Evolutionary conservation across 140 eudicot genomes (phyloP).

Genomic region (Flaveria floridana): DNA sequence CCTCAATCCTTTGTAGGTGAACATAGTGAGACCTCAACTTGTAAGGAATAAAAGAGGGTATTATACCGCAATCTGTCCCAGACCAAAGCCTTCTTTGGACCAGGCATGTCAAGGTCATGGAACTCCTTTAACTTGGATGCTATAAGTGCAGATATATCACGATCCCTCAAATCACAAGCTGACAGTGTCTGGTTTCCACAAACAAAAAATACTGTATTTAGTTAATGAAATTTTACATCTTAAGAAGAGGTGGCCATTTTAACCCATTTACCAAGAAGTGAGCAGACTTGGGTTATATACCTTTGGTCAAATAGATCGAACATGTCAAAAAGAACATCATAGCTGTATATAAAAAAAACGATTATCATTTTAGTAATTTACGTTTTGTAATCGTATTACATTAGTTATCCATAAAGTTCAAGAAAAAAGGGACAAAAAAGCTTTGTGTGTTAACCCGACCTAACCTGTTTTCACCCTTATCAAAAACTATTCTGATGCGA

Average conservation of each 20-base stretch:
- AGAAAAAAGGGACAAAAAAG: not conserved
- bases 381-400: not conserved
- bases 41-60: slow-evolving; percentile 31
- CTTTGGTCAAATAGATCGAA: not conserved
- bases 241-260: too few species aligned
- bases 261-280: too few species aligned
- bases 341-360: not conserved
- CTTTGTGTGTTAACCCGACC: not conserved
- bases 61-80: slow-evolving; percentile 88
- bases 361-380: not conserved
- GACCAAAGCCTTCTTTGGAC: slow-evolving; percentile 55
- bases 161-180: slow-evolving; percentile 88
- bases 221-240: too few species aligned
- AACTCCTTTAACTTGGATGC: slow-evolving; percentile 93
- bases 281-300: not conserved
- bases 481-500: not conserved
- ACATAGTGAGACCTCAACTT: slow-evolving; percentile 19
- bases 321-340: not conserved
- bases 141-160: slow-evolving; percentile 74
- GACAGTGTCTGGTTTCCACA: slow-evolving; percentile 67
- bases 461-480: not conserved
- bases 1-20: slow-evolving; percentile 28
- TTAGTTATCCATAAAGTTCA: not conserved
- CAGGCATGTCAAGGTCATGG: slow-evolving; percentile 85
- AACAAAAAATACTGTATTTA: not conserved